Evolutionary conservation across 164 flowering plant species (phyloP), one percentile per base, ranked within the genome.

Genomic region (Tetrastigma voinierianum): DNA sequence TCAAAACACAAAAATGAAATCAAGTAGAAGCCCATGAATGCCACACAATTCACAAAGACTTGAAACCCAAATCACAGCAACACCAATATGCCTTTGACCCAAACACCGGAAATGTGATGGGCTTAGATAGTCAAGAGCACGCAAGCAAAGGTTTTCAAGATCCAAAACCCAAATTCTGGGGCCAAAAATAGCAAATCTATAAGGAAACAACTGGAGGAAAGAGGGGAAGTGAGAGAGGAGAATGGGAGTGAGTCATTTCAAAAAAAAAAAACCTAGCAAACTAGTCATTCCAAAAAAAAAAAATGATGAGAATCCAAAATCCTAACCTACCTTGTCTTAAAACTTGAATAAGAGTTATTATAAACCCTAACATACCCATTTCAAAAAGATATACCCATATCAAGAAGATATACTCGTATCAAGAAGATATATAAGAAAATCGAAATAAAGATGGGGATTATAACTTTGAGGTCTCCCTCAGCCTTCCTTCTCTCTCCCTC

Each of bases 201-300:
- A 4, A 11, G 53, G 56, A 24, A 47, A 53, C 25, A 21, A 49
- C 21, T 19, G 54, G 46, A 46, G 46, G 20, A 20, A 23, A 4
- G 57, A 54, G 43, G 25, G 53, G 46, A 54, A 69, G 59, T n/a
- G n/a, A n/a, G 18, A 61, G 69, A 44, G 67, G 65, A 52, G 21
- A 58, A 59, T 61, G 65, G 52, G 64, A 32, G 40, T 32, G 14
- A 51, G n/a, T n/a, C n/a, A n/a, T n/a, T n/a, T n/a, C n/a, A n/a
- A n/a, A n/a, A n/a, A n/a, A n/a, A n/a, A n/a, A n/a, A n/a, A n/a
- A n/a, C n/a, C n/a, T n/a, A n/a, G n/a, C n/a, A n/a, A n/a, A n/a
- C n/a, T n/a, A n/a, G n/a, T n/a, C n/a, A n/a, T n/a, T n/a, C n/a
- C n/a, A n/a, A n/a, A n/a, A n/a, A n/a, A n/a, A n/a, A n/a, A n/a